Conservation (phyloP, 192 early-diverging fungal species). For the Paraglomus brasilianum region DNA sequence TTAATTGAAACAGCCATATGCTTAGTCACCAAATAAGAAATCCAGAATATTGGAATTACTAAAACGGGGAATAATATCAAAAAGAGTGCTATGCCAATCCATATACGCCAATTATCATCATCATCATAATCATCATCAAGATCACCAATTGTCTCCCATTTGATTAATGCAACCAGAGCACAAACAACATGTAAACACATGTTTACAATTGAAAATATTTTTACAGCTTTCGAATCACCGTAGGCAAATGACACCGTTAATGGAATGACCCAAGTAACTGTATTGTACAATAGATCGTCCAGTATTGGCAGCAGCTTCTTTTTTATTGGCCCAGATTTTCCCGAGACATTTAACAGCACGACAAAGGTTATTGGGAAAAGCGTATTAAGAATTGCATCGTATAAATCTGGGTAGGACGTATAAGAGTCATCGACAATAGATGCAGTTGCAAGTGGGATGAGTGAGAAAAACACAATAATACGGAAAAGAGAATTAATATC, state of each 20-base stretch:
- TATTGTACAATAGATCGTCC: constrained; percentile 27
- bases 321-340: background rate
- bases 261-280: constrained; percentile 17
- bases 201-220: constrained; percentile 31
- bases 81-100: background rate
- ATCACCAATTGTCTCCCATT: background rate
- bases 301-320: constrained; percentile 1
- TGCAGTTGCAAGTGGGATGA: background rate
- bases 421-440: constrained; percentile 5
- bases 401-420: constrained; percentile 1
- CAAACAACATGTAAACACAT: constrained; percentile 19
- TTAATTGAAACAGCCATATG: background rate
- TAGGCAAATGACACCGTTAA: constrained; percentile 7
- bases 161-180: constrained; percentile 9
- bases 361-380: constrained; percentile 18
- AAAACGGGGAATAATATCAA: background rate
- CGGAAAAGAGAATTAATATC: no score
- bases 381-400: constrained; percentile 11
- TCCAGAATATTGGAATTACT: constrained; percentile 20
- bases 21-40: background rate
- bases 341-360: background rate
- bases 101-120: no score
- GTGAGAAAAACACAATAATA: background rate
- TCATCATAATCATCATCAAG: no score
- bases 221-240: background rate